These are phyloP conservation scores for Penicillium canescens DNA, from an alignment of 495 filamentous ascomycete species.

Conservation along the genomic window DNA sequence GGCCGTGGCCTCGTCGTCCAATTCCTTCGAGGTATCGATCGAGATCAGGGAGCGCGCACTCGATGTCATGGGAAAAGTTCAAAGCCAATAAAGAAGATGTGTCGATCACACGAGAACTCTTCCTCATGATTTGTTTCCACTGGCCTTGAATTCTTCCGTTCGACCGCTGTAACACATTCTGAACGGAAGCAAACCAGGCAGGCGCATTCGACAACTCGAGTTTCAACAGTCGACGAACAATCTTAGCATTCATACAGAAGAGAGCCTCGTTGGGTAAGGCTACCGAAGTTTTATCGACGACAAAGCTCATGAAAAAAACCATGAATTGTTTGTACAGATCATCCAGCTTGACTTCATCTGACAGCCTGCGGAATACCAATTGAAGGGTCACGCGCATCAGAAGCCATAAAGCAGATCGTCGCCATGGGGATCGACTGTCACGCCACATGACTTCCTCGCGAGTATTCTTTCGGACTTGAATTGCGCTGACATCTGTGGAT, in stretches of 20 bases:
- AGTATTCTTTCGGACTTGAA: constrained; percentile 55
- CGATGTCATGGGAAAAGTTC: too few species aligned
- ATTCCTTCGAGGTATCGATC: too few species aligned
- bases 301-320: constrained; percentile 44
- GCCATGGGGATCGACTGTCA: constrained; percentile 46
- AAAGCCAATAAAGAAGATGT: too few species aligned
- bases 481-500: constrained; percentile 28
- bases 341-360: background rate
- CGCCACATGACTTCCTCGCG: constrained; percentile 60
- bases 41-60: too few species aligned
- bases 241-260: constrained; percentile 50
- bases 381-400: constrained; percentile 59
- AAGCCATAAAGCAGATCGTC: constrained; percentile 59
- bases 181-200: constrained; percentile 11
- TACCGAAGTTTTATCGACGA: constrained; percentile 33
- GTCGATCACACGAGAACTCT: too few species aligned
- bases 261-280: constrained; percentile 30
- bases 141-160: background rate
- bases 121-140: constrained; percentile 5
- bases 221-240: constrained; percentile 50
- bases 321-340: constrained; percentile 58
- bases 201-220: constrained; percentile 17
- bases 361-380: constrained; percentile 6
- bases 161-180: background rate
- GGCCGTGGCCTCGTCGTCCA: too few species aligned